These are phyloP conservation scores for Astrephomene gubernaculifera DNA, from an alignment of 139 green algal species.

Conservation along the genomic window DNA sequence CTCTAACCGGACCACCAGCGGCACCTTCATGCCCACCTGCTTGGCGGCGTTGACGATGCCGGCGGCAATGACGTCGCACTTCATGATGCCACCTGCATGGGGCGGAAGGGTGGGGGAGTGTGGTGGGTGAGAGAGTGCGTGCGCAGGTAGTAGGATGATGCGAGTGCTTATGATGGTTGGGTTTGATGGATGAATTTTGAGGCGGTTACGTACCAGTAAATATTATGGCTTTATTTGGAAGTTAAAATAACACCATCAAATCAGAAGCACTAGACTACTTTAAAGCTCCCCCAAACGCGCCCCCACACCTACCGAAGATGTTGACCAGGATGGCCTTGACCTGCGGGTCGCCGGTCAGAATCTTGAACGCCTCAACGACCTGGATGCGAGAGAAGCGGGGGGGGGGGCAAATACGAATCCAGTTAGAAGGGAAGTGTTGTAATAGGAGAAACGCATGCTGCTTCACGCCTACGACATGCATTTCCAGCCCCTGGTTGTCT, in stretches of 20 bases:
- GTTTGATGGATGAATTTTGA: too few species aligned
- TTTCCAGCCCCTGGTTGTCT: too few species aligned
- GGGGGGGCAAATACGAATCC: too few species aligned
- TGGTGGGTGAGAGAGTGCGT: too few species aligned
- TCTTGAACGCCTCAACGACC: conserved; percentile 97
- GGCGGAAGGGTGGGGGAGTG: neutral
- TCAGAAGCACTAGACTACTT: neutral
- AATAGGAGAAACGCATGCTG: too few species aligned
- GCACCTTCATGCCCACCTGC: conserved; percentile 86
- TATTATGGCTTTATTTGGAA: too few species aligned
- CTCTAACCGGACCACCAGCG: conserved; percentile 96
- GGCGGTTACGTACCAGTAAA: too few species aligned
- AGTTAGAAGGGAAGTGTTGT: too few species aligned
- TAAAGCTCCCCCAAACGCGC: neutral
- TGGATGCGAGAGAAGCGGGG: conserved; percentile 43
- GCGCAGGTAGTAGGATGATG: too few species aligned
- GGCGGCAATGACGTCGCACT: conserved; percentile 98
- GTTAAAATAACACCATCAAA: too few species aligned
- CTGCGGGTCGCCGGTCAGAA: conserved; percentile 90
- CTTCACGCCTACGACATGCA: too few species aligned
- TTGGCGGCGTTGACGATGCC: conserved; percentile 98
- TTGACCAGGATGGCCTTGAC: conserved; percentile 99
- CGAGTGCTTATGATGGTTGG: too few species aligned
- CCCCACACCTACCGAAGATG: conserved; percentile 89
- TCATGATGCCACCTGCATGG: conserved; percentile 93